Conservation (phyloP, 371 early-diverging fungal genomes). For the Rhizopus sp. region DNA sequence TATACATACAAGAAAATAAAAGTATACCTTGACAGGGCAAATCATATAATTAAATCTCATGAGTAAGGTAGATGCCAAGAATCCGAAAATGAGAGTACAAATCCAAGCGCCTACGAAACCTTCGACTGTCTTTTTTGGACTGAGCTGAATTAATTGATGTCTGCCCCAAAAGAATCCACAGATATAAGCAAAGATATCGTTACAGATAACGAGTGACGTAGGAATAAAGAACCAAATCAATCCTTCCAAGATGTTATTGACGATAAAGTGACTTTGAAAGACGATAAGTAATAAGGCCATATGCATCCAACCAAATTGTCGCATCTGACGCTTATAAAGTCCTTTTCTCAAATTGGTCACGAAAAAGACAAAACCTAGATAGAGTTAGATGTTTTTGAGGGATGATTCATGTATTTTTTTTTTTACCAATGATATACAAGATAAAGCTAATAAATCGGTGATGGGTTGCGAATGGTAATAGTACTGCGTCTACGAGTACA, state of each 20-base stretch:
- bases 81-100: constrained; percentile 86
- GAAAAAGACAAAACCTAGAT: constrained; percentile 90
- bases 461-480: constrained; percentile 87
- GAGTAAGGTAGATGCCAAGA: constrained; percentile 60
- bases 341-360: constrained; percentile 92
- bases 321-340: constrained; percentile 87
- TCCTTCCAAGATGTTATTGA: constrained; percentile 97
- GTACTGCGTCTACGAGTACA: constrained; percentile 80
- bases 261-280: constrained; percentile 90
- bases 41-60: constrained; percentile 80
- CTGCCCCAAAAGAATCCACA: constrained; percentile 95
- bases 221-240: constrained; percentile 96
- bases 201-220: constrained; percentile 89
- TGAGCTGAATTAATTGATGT: constrained; percentile 91
- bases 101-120: constrained; percentile 97
- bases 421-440: constrained; percentile 81
- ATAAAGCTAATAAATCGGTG: constrained; percentile 95
- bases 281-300: constrained; percentile 92
- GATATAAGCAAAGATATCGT: constrained; percentile 98
- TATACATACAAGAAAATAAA: not conserved
- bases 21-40: constrained; percentile 71
- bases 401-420: not conserved
- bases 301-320: constrained; percentile 95
- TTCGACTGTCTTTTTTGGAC: constrained; percentile 99
- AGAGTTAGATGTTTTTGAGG: not conserved